Evolutionary conservation across 106 monocot genomes (phyloP).

Genomic region (Phalaenopsis aphrodite): DNA sequence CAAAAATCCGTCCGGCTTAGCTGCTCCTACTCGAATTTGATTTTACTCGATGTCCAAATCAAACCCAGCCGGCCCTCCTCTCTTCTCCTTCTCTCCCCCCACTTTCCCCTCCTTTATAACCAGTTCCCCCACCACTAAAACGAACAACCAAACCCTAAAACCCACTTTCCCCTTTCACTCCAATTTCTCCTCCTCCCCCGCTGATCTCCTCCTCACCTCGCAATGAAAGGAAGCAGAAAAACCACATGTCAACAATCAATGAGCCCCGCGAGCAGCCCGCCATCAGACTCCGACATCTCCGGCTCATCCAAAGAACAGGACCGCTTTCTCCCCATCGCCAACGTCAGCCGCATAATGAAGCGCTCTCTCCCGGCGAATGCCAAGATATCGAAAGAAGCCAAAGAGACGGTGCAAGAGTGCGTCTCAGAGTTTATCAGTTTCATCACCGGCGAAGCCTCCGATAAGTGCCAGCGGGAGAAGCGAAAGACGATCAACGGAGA

Average conservation of each 20-base stretch:
- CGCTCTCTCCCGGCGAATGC: slow-evolving; percentile 55
- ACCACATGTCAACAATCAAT: too few species aligned
- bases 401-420: slow-evolving; percentile 72
- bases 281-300: background rate
- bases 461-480: slow-evolving; percentile 73
- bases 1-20: too few species aligned
- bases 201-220: slow-evolving; percentile 43
- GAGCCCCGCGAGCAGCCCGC: too few species aligned
- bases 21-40: background rate
- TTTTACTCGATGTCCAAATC: background rate
- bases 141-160: background rate
- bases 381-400: slow-evolving; percentile 69
- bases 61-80: background rate
- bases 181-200: background rate
- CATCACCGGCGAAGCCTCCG: slow-evolving; percentile 69
- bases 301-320: slow-evolving; percentile 23
- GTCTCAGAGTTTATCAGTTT: slow-evolving; percentile 79
- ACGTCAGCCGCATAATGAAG: slow-evolving; percentile 12
- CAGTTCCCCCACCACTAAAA: too few species aligned
- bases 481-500: slow-evolving; percentile 67
- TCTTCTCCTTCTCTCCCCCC: background rate
- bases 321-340: slow-evolving; percentile 41
- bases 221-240: slow-evolving; percentile 15
- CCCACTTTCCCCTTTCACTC: background rate
- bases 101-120: too few species aligned